These are phyloP conservation scores for Aspergillus persii DNA, from an alignment of 2,329 filamentous ascomycete species.

Conservation along the genomic window DNA sequence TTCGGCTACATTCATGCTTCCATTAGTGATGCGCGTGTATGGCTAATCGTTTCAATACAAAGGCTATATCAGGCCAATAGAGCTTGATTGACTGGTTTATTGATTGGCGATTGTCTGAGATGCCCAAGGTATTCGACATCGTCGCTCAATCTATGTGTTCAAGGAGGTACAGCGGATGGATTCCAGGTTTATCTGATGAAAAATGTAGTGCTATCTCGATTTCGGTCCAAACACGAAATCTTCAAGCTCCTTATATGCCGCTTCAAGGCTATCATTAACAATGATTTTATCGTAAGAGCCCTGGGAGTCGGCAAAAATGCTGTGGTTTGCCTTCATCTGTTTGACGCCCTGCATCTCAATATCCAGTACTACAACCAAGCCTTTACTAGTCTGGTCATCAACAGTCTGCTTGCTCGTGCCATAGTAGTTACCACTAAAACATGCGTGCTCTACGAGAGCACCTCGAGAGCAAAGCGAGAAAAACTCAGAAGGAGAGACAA, in stretches of 20 bases:
- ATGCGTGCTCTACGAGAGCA: conserved; percentile 77
- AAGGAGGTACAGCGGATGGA: too few relatives aligned
- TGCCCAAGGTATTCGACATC: too few relatives aligned
- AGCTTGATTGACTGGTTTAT: too few relatives aligned
- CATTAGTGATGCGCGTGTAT: too few relatives aligned
- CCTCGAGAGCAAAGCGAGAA: conserved; percentile 58
- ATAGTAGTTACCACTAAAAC: conserved; percentile 77
- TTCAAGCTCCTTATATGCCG: conserved; percentile 49
- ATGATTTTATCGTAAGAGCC: conserved; percentile 62
- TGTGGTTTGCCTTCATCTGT: conserved; percentile 69
- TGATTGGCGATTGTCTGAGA: too few relatives aligned
- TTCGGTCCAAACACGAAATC: conserved; percentile 23
- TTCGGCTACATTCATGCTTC: too few relatives aligned
- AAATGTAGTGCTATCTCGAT: neutral
- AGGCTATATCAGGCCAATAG: too few relatives aligned
- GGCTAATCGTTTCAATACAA: too few relatives aligned
- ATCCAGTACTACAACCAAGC: conserved; percentile 71
- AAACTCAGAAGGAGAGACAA: conserved; percentile 62
- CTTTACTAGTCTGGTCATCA: conserved; percentile 13
- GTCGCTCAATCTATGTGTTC: too few relatives aligned
- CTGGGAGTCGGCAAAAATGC: conserved; percentile 62
- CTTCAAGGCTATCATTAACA: conserved; percentile 59
- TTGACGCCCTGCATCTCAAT: conserved; percentile 92
- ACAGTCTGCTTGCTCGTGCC: conserved; percentile 64
- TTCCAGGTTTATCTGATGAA: too few relatives aligned